Evolutionary conservation across 169 alveolate species (phyloP).

Genomic region (Plasmodium inui): DNA sequence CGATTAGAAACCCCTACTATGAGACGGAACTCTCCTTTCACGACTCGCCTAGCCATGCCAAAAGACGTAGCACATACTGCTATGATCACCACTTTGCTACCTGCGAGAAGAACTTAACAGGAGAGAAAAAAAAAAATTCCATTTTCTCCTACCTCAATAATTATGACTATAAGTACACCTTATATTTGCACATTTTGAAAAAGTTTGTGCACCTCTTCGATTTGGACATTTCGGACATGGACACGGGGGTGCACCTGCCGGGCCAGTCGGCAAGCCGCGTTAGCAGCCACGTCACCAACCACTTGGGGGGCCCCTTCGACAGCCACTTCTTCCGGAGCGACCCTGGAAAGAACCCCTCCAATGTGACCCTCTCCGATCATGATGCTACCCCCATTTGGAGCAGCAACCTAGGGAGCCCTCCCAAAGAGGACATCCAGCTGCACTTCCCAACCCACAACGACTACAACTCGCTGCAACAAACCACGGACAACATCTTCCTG

Average conservation of each 20-base stretch:
- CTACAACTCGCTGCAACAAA: background rate
- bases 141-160: constrained; percentile 47
- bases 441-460: background rate
- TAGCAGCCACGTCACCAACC: too few species aligned
- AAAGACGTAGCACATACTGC: background rate
- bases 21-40: background rate
- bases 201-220: constrained; percentile 39
- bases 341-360: background rate
- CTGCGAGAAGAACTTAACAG: constrained; percentile 3
- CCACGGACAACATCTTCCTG: constrained; percentile 4
- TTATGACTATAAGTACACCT: constrained; percentile 26
- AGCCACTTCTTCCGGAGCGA: too few species aligned
- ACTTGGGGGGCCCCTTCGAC: too few species aligned
- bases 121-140: constrained; percentile 60
- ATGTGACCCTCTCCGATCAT: background rate
- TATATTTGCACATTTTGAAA: constrained; percentile 43
- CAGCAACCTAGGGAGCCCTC: background rate
- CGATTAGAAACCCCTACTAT: constrained; percentile 13
- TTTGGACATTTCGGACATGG: constrained; percentile 28
- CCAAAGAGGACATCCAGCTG: background rate
- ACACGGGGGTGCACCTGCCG: background rate
- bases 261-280: background rate
- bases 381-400: background rate
- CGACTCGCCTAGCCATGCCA: background rate
- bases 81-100: background rate